A percentile compares a stretch with the other conserved stretches of the same genome.
phyloP scores from a whole-genome alignment of 371 early-diverging fungal genomes.

The Rhizopus sp. region DNA sequence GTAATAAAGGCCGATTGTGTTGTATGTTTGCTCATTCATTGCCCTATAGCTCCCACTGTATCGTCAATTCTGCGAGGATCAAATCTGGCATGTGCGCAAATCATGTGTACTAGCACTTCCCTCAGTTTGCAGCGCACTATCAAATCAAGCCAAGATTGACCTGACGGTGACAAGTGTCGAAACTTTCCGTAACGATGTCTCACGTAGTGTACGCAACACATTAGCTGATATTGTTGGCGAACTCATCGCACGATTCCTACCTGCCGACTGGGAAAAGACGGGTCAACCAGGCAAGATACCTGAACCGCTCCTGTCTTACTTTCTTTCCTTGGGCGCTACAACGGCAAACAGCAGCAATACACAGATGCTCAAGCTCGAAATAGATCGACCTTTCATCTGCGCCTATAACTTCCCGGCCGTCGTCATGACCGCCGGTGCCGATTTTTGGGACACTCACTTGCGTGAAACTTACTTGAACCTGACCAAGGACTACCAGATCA shows the following conservation, averaged over 20 bases:
- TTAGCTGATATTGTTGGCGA: conserved; percentile 64
- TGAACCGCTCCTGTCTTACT: conserved; percentile 44
- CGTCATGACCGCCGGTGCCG: conserved; percentile 58
- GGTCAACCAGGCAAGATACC: conserved; percentile 44
- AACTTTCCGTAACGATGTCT: conserved; percentile 54
- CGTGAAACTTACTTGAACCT: conserved; percentile 53
- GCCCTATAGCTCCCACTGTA: conserved; percentile 49
- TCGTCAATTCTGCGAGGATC: conserved; percentile 50
- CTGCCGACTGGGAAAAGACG: conserved; percentile 48
- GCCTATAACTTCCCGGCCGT: conserved; percentile 69
- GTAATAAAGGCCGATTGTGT: conserved; percentile 21
- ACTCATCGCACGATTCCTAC: conserved; percentile 56
- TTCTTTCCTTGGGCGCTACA: conserved; percentile 42
- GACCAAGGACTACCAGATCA: conserved; percentile 58
- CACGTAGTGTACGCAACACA: conserved; percentile 60
- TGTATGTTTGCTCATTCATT: background rate
- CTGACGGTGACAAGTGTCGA: conserved; percentile 51
- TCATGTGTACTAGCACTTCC: conserved; percentile 58
- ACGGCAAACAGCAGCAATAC: conserved; percentile 22
- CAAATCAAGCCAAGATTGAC: conserved; percentile 39
- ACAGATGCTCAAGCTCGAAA: conserved; percentile 48
- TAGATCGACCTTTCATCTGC: conserved; percentile 60
- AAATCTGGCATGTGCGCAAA: conserved; percentile 64
- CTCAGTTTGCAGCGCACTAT: conserved; percentile 47
- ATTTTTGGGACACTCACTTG: conserved; percentile 55